Evolutionary conservation across 2,329 filamentous ascomycete genomes (phyloP), one percentile per base, ranked within the genome.

Genomic region (Colletotrichum liriopes): DNA sequence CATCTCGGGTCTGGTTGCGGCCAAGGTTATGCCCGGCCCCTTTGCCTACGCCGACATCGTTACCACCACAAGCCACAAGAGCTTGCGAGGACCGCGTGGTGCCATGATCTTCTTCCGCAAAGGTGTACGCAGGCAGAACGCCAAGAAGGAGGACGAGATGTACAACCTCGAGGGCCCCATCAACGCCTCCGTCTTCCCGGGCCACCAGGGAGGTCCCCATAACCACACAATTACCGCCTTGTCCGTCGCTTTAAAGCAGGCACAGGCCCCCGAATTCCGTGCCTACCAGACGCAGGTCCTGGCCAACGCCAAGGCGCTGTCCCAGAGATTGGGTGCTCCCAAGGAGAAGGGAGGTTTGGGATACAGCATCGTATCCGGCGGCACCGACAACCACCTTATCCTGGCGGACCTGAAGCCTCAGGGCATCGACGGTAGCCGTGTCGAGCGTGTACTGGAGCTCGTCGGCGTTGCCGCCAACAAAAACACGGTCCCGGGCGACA

Each of bases 81-180:
- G 94, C 72, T 90, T 99, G 75, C 93, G 96, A 81, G 96, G 96
- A 47, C 96, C 96, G 47, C 92, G 96, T 80, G 96, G 96, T 77
- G 96, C 96, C 78, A 94, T 99, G 91, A 99, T 99, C 83, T 99
- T 99, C 89, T 99, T 92, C 91, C 93, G 96, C 78, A 97, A 94
- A 84, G 96, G 96, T 74, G 93, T 98, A 43, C 90, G 96, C 77
- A 92, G 90, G 81, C 91, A 92, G 64, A 93, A 97, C 82, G 85
- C 92, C 73, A 98, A 97, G 88, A 95, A 95, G 80, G 92, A 93
- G 82, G 92, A 97, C 79, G 91, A 93, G 77, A 84, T 94, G 81
- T 99, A 98, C 85, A 92, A 98, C 79, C 92, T 99, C 52, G 96
- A 98, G 83, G 89, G 88, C 37, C 94, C 95, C 67, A 99, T 99